These are phyloP conservation scores for Salisapilia sapeloensis DNA, from an alignment of 352 stramenopile species.

Conservation along the genomic window DNA sequence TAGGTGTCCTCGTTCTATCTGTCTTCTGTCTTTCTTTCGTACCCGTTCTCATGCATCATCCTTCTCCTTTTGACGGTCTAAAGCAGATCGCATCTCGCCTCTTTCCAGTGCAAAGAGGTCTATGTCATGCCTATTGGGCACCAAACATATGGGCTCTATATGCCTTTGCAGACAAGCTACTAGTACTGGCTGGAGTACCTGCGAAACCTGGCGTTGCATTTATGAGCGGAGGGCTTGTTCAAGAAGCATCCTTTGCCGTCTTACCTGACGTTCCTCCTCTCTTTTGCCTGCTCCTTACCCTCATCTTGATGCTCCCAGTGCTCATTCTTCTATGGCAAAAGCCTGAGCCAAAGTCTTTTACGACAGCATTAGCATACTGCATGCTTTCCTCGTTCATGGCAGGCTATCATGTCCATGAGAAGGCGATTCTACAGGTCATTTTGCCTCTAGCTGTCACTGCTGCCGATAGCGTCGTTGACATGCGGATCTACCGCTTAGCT, in stretches of 20 bases:
- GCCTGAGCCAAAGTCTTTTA: constrained; percentile 63
- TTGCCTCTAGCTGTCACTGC: constrained; percentile 53
- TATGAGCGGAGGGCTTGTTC: constrained; percentile 77
- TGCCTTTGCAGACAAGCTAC: constrained; percentile 75
- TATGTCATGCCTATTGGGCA: constrained; percentile 98
- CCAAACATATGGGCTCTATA: constrained; percentile 98
- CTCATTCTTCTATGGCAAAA: constrained; percentile 61
- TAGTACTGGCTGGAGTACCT: constrained; percentile 27
- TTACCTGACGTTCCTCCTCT: constrained; percentile 42
- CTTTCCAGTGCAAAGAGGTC: constrained; percentile 92
- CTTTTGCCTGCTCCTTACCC: constrained; percentile 60
- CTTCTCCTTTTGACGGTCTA: constrained; percentile 25
- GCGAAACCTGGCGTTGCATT: constrained; percentile 16
- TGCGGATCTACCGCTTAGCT: constrained; percentile 65
- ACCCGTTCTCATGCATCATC: constrained; percentile 32
- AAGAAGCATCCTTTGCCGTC: constrained; percentile 65
- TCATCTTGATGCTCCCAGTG: constrained; percentile 63
- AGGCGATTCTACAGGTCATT: constrained; percentile 89
- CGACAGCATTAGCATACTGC: constrained; percentile 71
- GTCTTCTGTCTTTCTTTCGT: constrained; percentile 77
- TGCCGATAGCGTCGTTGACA: constrained; percentile 60
- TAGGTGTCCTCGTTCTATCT: constrained; percentile 71
- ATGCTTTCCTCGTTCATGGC: constrained; percentile 93
- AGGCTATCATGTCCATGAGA: constrained; percentile 99
- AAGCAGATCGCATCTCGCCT: constrained; percentile 86